Evolutionary conservation across 2,329 filamentous ascomycete species (phyloP).

Genomic region (Pseudocercospora musae): DNA sequence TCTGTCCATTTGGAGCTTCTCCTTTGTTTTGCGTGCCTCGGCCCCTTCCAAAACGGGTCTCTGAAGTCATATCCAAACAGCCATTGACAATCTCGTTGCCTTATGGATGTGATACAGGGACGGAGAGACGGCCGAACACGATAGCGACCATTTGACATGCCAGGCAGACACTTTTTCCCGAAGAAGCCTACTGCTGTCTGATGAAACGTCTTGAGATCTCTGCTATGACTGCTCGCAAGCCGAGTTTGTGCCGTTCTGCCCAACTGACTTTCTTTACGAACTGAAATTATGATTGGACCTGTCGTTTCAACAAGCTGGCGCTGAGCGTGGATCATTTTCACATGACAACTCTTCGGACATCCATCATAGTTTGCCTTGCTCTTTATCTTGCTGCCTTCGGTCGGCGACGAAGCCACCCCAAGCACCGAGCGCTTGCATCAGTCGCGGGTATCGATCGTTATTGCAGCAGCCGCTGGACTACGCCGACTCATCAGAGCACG

Average conservation of each 20-base stretch:
- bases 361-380: background rate
- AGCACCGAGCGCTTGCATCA: background rate
- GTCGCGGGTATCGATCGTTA: background rate
- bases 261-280: background rate
- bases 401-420: background rate
- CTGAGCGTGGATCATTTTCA: background rate
- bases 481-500: background rate
- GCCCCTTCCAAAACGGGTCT: background rate
- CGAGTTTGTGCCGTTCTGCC: background rate
- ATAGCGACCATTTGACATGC: slow-evolving; percentile 2
- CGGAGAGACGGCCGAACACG: slow-evolving; percentile 1
- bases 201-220: background rate
- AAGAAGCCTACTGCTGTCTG: background rate
- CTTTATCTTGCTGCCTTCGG: background rate
- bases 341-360: background rate
- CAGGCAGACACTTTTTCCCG: slow-evolving; percentile 10
- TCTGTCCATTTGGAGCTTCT: slow-evolving; percentile 6
- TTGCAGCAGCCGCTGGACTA: background rate
- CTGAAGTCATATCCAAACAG: slow-evolving; percentile 1
- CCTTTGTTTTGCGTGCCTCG: slow-evolving; percentile 8
- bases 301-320: background rate
- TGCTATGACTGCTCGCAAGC: background rate
- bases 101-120: background rate
- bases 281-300: background rate
- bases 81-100: background rate